These are phyloP conservation scores for Talaromyces wortmannii DNA, from an alignment of 495 filamentous ascomycete species.

Conservation along the genomic window DNA sequence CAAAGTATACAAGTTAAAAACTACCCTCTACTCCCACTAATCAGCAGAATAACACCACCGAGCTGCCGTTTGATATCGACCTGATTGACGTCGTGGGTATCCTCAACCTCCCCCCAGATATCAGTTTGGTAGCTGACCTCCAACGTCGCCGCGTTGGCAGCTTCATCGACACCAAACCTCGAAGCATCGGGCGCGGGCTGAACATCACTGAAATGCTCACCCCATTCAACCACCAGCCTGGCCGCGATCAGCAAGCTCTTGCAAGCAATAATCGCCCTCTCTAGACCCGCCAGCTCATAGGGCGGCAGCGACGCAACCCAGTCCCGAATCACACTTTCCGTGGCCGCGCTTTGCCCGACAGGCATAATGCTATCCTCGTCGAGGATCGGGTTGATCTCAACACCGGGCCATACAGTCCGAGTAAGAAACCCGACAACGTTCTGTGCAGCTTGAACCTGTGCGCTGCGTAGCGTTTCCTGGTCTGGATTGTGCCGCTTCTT, in stretches of 20 bases:
- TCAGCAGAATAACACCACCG: constrained; percentile 75
- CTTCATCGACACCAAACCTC: constrained; percentile 53
- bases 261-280: constrained; percentile 72
- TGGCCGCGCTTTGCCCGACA: constrained; percentile 57
- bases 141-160: constrained; percentile 66
- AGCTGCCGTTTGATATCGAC: constrained; percentile 87
- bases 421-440: constrained; percentile 66
- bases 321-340: constrained; percentile 63
- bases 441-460: constrained; percentile 60
- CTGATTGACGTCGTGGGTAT: constrained; percentile 94
- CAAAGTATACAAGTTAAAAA: background rate
- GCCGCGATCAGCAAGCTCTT: constrained; percentile 80
- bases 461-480: constrained; percentile 47
- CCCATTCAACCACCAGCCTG: constrained; percentile 82
- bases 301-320: constrained; percentile 69
- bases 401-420: constrained; percentile 75
- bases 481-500: constrained; percentile 19
- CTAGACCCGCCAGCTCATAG: constrained; percentile 80
- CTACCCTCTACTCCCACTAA: constrained; percentile 49
- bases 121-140: constrained; percentile 89
- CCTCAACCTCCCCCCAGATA: constrained; percentile 94
- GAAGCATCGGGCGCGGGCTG: constrained; percentile 13
- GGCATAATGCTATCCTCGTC: constrained; percentile 69
- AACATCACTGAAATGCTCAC: constrained; percentile 53
- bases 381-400: constrained; percentile 69